Evolutionary conservation across 2,329 filamentous ascomycete species (phyloP).

Genomic region (Thielaviopsis ethacetica): DNA sequence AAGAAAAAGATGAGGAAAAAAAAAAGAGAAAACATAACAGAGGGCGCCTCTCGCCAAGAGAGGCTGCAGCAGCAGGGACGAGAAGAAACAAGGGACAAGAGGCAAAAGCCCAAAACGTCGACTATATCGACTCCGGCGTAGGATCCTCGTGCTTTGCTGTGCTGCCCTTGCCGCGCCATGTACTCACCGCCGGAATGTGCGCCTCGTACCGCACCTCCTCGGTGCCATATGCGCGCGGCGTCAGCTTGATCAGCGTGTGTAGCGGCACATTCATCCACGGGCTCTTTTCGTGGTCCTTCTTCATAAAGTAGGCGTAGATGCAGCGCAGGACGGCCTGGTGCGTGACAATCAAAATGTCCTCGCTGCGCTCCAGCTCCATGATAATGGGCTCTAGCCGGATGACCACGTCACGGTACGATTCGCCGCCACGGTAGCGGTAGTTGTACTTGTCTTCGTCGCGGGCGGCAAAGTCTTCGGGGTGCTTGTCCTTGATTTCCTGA

Average conservation of each 20-base stretch:
- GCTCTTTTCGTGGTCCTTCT: slow-evolving; percentile 78
- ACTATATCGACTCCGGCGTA: slow-evolving; percentile 18
- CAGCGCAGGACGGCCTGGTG: slow-evolving; percentile 93
- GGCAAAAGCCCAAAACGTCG: not conserved
- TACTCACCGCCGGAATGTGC: slow-evolving; percentile 89
- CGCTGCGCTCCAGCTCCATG: slow-evolving; percentile 92
- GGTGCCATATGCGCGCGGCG: slow-evolving; percentile 84
- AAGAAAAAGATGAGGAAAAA: not conserved
- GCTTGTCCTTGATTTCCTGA: slow-evolving; percentile 78
- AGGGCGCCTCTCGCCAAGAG: not conserved
- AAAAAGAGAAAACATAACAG: not conserved
- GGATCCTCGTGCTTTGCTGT: slow-evolving; percentile 73
- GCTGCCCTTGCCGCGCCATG: slow-evolving; percentile 86
- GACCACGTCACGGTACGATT: slow-evolving; percentile 90
- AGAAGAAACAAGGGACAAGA: too few species aligned
- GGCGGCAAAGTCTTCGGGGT: slow-evolving; percentile 86
- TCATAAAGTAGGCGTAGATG: slow-evolving; percentile 99
- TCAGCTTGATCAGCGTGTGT: slow-evolving; percentile 92
- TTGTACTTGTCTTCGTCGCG: slow-evolving; percentile 99
- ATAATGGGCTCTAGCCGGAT: slow-evolving; percentile 97
- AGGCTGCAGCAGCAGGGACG: not conserved
- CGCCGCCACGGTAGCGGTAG: slow-evolving; percentile 92
- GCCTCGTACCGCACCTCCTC: slow-evolving; percentile 77
- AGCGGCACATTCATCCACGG: slow-evolving; percentile 98
- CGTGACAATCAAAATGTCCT: slow-evolving; percentile 95